Percentiles rank a stretch among this genome's conserved stretches.
Evolutionary conservation across 768 basidiomycete species (phyloP).

Genomic region (Paxillus involutus): DNA sequence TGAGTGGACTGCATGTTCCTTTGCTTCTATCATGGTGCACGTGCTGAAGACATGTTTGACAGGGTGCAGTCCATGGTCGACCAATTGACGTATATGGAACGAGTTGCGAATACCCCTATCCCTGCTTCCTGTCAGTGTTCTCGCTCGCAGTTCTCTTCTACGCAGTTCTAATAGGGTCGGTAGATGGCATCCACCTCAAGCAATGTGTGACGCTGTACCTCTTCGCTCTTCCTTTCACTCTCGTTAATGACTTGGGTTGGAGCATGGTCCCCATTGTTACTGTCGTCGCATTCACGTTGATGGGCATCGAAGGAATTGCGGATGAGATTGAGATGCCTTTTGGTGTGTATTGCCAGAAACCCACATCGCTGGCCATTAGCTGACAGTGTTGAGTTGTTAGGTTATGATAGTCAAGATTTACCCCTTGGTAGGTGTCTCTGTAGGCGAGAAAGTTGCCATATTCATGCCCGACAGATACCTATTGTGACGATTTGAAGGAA

Average conservation of each 20-base stretch:
- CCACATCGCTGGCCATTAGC: neutral
- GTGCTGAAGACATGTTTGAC: constrained; percentile 8
- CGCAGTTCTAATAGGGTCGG: constrained; percentile 13
- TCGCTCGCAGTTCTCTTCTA: neutral
- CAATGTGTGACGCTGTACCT: constrained; percentile 95
- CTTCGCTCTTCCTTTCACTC: constrained; percentile 84
- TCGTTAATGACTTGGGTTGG: constrained; percentile 83
- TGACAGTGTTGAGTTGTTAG: constrained; percentile 30
- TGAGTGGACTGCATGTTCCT: constrained; percentile 59
- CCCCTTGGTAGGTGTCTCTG: constrained; percentile 61
- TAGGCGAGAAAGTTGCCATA: neutral
- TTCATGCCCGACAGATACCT: constrained; percentile 54
- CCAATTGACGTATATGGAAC: constrained; percentile 83
- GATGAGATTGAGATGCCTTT: constrained; percentile 96
- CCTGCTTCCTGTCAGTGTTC: constrained; percentile 63
- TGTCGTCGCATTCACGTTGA: constrained; percentile 85
- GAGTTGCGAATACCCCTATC: constrained; percentile 87
- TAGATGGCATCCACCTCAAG: constrained; percentile 88
- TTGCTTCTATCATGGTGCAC: neutral
- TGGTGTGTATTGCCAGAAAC: constrained; percentile 44
- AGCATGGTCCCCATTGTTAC: constrained; percentile 83
- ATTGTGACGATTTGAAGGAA: constrained; percentile 83
- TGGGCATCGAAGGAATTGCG: constrained; percentile 95
- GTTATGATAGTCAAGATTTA: constrained; percentile 64
- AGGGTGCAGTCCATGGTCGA: constrained; percentile 84